Base-by-base conservation (phyloP, 1,284 basidiomycete species). In the Phaffia rhodozyma region DNA sequence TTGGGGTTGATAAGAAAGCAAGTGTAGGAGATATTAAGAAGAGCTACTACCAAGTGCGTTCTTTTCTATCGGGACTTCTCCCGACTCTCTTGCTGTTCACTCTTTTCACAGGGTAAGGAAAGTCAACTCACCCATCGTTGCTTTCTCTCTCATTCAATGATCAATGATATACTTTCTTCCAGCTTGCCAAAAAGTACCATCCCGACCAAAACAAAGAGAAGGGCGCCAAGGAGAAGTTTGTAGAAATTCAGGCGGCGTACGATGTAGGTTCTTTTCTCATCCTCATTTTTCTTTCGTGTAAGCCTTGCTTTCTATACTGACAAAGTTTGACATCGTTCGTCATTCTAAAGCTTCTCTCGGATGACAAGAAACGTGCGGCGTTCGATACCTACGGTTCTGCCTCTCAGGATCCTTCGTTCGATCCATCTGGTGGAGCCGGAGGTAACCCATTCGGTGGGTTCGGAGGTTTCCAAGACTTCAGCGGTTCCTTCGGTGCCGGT, bases 131-230 rank as follows among this genome's bases (percentile, higher is more conserved):
- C 11, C 16, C 30, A 7, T n/a, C 9, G 38, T 50, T 29, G 49
- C 23, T 29, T 20, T 32, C 7, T 43, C 34, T 58, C 5, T 54
- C 38, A 4, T 21, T 20, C 38, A 51, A 47, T 43, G 61, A 30
- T 43, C 21, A 30, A 60, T 49, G 38, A 71, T 54, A 43, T 21
- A 52, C 27, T 53, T 47, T 47, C 62, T 52, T 55, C 47, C 71
- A 97, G 89, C 86, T 99, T 68, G 96, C 96, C 34, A 89, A 96
- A 67, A 96, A 97, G 80, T 97, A 86, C 73, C 96, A 99, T 76
- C 96, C 96, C 0, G 96, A 99, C 73, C 92, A 92, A 25, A 97
- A 92, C 77, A 89, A 92, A 66, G 92, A 97, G 74, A 86, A 89
- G 71, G 81, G 81, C 57, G 91, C 94, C 0, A 87, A 91, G 71